Evolutionary conservation across 2,329 filamentous ascomycete species (phyloP).

Genomic region (Sporothrix dimorphospora): DNA sequence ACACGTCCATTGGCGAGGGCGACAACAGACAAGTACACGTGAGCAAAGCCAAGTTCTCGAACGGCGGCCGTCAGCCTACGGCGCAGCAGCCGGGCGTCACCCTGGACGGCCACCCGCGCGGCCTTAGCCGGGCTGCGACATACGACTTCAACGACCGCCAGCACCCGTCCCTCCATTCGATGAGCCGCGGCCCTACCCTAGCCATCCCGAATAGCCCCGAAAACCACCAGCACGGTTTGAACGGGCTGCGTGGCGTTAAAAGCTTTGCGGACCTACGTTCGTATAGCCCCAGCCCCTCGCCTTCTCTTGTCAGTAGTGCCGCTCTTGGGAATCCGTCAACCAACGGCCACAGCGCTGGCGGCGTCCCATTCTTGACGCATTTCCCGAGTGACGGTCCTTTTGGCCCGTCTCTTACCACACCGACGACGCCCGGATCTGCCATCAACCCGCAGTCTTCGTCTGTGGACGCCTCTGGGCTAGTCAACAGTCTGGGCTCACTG

Average conservation of each 20-base stretch:
- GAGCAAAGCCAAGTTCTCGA: slow-evolving; percentile 63
- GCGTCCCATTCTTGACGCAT: slow-evolving; percentile 50
- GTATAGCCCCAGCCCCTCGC: slow-evolving; percentile 90
- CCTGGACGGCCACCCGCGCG: slow-evolving; percentile 77
- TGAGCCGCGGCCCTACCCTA: slow-evolving; percentile 83
- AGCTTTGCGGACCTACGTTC: slow-evolving; percentile 95
- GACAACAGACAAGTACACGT: slow-evolving; percentile 91
- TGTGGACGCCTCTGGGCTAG: slow-evolving; percentile 44
- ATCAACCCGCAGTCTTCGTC: slow-evolving; percentile 34
- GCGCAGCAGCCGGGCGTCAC: slow-evolving; percentile 65
- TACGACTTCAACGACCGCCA: slow-evolving; percentile 84
- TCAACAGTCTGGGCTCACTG: slow-evolving; percentile 54
- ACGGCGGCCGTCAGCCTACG: slow-evolving; percentile 45
- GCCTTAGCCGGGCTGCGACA: slow-evolving; percentile 90
- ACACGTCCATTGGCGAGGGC: slow-evolving; percentile 85
- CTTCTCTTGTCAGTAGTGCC: slow-evolving; percentile 62
- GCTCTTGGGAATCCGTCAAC: slow-evolving; percentile 49
- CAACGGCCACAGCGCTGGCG: slow-evolving; percentile 37
- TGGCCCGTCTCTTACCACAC: slow-evolving; percentile 44
- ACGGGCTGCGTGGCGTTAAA: slow-evolving; percentile 89
- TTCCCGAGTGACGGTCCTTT: slow-evolving; percentile 46
- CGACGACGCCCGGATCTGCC: slow-evolving; percentile 44
- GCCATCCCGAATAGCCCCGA: slow-evolving; percentile 83
- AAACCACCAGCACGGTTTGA: slow-evolving; percentile 60
- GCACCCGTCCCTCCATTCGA: slow-evolving; percentile 52